These are phyloP conservation scores for Brassica hybrid DNA, from an alignment of 441 rosid species.

Conservation along the genomic window DNA sequence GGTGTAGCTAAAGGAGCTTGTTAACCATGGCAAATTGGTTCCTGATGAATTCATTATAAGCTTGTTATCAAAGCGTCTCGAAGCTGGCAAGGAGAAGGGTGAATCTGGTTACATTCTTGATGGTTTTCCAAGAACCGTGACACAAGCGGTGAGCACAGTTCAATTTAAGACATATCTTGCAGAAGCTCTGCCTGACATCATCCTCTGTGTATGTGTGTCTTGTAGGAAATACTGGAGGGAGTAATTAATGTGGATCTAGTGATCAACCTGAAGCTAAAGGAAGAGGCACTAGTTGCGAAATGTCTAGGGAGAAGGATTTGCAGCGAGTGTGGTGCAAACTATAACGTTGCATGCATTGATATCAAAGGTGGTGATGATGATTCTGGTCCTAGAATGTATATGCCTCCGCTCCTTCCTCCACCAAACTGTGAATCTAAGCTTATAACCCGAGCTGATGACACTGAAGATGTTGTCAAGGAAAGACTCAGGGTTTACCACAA, in stretches of 20 bases:
- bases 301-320: conserved; percentile 97
- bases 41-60: conserved; percentile 87
- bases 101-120: conserved; percentile 96
- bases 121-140: conserved; percentile 92
- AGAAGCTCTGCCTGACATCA: no score
- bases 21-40: conserved; percentile 80
- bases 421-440: conserved; percentile 81
- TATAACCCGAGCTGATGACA: conserved; percentile 85
- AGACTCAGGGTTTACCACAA: conserved; percentile 81
- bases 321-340: conserved; percentile 87
- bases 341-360: conserved; percentile 84
- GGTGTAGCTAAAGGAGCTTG: conserved; percentile 80
- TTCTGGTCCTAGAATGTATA: conserved; percentile 74
- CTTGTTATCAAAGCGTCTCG: conserved; percentile 80
- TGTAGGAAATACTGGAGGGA: conserved; percentile 88
- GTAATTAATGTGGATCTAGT: conserved; percentile 84
- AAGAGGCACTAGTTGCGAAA: conserved; percentile 90
- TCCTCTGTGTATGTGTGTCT: background rate
- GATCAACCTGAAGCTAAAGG: conserved; percentile 79
- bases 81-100: conserved; percentile 71
- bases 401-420: conserved; percentile 97
- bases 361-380: conserved; percentile 70
- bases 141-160: conserved; percentile 78
- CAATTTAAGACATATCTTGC: no score
- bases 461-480: conserved; percentile 87